These are phyloP conservation scores for Colletotrichum agaves DNA, from an alignment of 2,329 filamentous ascomycete species.

Conservation along the genomic window DNA sequence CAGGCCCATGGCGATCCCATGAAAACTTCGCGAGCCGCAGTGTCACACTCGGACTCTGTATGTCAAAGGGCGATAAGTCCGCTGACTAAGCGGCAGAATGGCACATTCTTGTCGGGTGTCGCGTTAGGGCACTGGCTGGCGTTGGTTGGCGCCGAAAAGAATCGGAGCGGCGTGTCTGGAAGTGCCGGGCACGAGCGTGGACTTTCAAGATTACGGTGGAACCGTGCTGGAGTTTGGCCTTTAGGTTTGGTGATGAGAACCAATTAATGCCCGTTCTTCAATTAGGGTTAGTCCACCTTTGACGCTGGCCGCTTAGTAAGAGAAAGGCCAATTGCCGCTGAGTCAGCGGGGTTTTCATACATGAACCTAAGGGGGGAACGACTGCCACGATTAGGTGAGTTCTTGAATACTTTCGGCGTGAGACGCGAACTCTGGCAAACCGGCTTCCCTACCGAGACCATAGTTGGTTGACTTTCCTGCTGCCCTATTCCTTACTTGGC, in stretches of 20 bases:
- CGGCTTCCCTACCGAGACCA: not conserved
- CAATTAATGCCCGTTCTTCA: not conserved
- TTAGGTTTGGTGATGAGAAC: not conserved
- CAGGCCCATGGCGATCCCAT: conserved; percentile 8
- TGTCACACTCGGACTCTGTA: not conserved
- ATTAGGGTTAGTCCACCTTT: not conserved
- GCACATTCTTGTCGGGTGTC: not conserved
- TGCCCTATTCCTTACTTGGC: not conserved
- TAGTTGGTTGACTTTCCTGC: not conserved
- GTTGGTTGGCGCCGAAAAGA: not conserved
- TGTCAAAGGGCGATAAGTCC: not conserved
- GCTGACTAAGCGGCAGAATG: conserved; percentile 24
- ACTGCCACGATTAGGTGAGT: not conserved
- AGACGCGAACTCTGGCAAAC: not conserved
- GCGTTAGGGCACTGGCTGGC: not conserved
- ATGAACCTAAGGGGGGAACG: conserved; percentile 28
- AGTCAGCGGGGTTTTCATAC: conserved; percentile 31
- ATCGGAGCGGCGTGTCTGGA: conserved; percentile 22
- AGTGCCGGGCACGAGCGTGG: conserved; percentile 7
- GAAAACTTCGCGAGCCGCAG: conserved; percentile 9
- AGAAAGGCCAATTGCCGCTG: rapidly evolving
- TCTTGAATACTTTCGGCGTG: conserved; percentile 5
- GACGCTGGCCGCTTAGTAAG: conserved; percentile 3
- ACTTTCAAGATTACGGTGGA: conserved; percentile 4
- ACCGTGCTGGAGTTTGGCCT: conserved; percentile 10